phyloP scores from a whole-genome alignment of 768 basidiomycete species.

The Stropharia rugosoannulata region DNA sequence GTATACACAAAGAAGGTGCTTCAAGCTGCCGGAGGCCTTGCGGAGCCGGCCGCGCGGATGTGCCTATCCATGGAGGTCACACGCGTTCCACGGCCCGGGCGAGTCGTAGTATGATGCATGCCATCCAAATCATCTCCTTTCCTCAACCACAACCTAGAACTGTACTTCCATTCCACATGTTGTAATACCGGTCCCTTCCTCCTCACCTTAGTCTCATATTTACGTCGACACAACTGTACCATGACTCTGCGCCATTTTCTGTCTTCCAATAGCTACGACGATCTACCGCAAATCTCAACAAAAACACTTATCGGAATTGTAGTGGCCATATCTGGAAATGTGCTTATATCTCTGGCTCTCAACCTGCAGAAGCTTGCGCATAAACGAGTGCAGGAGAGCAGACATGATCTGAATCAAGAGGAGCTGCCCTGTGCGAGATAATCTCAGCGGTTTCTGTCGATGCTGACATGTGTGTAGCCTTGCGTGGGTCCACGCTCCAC shows the following conservation, averaged over 20 bases:
- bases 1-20: no score
- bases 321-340: slow-evolving; percentile 80
- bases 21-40: no score
- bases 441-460: slow-evolving; percentile 4
- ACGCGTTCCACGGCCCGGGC: no score
- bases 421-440: slow-evolving; percentile 3
- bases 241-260: neutral
- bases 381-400: slow-evolving; percentile 53
- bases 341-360: slow-evolving; percentile 87
- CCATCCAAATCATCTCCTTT: no score
- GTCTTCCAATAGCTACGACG: slow-evolving; percentile 23
- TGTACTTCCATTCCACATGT: neutral
- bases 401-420: slow-evolving; percentile 15
- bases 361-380: slow-evolving; percentile 95
- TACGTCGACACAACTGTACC: neutral
- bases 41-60: no score
- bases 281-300: slow-evolving; percentile 54
- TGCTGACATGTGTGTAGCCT: slow-evolving; percentile 9
- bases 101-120: no score
- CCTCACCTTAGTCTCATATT: neutral
- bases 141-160: no score
- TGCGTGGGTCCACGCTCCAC: slow-evolving; percentile 10
- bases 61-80: no score
- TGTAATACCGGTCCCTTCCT: neutral
- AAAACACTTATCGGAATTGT: slow-evolving; percentile 74